Evolutionary conservation across 2,329 filamentous ascomycete species (phyloP).

Genomic region (Beauveria medogensis): DNA sequence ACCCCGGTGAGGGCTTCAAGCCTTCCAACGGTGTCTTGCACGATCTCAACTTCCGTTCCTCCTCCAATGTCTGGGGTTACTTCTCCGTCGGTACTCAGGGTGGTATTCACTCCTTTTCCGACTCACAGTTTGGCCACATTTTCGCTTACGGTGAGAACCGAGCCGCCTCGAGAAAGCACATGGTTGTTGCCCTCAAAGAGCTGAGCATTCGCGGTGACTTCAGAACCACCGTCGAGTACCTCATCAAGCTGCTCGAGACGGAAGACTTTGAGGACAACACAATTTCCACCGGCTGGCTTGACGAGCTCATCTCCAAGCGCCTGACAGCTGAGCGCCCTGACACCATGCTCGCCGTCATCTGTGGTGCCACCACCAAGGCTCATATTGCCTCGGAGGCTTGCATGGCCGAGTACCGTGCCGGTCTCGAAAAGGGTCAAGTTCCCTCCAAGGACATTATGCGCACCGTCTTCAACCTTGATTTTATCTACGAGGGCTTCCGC

Average conservation of each 20-base stretch:
- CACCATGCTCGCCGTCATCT: conserved; percentile 86
- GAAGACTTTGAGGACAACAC: conserved; percentile 98
- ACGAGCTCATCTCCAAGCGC: conserved; percentile 97
- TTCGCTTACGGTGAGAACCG: conserved; percentile 98
- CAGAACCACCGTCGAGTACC: conserved; percentile 94
- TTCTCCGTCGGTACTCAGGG: conserved; percentile 96
- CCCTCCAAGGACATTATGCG: conserved; percentile 94
- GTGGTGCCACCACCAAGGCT: conserved; percentile 89
- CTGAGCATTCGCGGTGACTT: conserved; percentile 99
- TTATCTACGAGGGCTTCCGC: conserved; percentile 93
- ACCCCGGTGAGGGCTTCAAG: conserved; percentile 98
- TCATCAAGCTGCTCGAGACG: conserved; percentile 97
- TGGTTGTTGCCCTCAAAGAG: conserved; percentile 98
- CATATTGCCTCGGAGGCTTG: conserved; percentile 89
- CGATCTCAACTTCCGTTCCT: conserved; percentile 97
- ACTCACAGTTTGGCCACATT: conserved; percentile 98
- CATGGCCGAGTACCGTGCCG: conserved; percentile 76
- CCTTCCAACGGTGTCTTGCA: conserved; percentile 98
- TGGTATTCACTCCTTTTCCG: conserved; percentile 98
- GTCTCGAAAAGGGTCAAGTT: conserved; percentile 94
- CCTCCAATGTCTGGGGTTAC: conserved; percentile 99
- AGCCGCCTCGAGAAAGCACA: conserved; percentile 93
- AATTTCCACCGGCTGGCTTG: conserved; percentile 97
- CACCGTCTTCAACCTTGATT: conserved; percentile 95
- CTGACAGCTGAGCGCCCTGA: conserved; percentile 94